Base-by-base conservation (phyloP, 2,329 filamentous ascomycete species). In the Exserohilum turcica region DNA sequence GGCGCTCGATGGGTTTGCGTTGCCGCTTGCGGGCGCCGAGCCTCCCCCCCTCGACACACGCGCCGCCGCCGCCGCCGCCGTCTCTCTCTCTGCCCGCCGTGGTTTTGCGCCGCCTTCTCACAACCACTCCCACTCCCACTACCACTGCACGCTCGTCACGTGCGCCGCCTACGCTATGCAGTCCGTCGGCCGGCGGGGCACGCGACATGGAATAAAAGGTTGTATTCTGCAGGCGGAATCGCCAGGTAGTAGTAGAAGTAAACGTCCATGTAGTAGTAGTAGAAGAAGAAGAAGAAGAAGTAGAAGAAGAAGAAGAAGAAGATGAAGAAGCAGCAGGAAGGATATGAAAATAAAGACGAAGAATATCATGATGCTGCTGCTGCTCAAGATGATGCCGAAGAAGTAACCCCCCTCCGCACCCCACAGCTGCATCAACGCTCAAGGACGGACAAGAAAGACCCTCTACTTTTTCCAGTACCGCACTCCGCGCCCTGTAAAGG, bases 401-500 rank as follows among this genome's bases (percentile, higher is more conserved):
- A n/a, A n/a, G n/a, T n/a, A n/a, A n/a, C n/a, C 52, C 35, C 24
- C 42, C 52, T 56, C 59, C 53, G 51, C 49, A 62, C 57, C 46
- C 37, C 46, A 54, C 60, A 37, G 70, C 60, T 62, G 64, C 66
- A 66, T 60, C 57, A 62, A 60, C 57, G 64, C 65, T 69, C 4
- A 61, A 67, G 46, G 63, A 68, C 59, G 45, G 54, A 56, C 52
- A 65, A 61, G 51, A 49, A 65, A 61, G 51, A 49, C 56, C 48
- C 32, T 48, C 54, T 47, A 56, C 47, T 24, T 42, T 42, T 54
- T 35, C 39, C 49, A 59, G 42, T 32, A 31, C 38, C 33, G 37
- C 24, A 5, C 21, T 27, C 44, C 42, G 38, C 42, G 35, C 35
- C n/a, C n/a, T 93, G 92, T 71, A 99, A 99, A 79, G 94, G 94